phyloP scores from a whole-genome alignment of 257 asterid genomes.

The Galeopsis tetrahit region DNA sequence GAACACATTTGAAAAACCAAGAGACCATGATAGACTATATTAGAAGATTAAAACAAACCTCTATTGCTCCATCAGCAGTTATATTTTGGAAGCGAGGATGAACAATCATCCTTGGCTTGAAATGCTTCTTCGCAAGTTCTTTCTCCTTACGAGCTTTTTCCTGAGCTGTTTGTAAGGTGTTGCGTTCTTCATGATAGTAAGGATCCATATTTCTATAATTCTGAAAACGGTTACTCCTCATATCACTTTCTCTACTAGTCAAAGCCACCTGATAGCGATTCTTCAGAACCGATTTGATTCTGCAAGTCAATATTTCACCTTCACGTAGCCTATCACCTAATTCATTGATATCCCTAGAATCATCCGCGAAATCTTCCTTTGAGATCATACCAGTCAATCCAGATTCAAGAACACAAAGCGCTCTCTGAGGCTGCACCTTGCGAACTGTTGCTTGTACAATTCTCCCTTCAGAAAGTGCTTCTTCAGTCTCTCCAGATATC shows the following conservation, averaged over 20 bases:
- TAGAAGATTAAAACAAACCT: conserved; percentile 50
- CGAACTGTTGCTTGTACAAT: conserved; percentile 91
- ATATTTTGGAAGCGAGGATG: conserved; percentile 90
- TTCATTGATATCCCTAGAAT: conserved; percentile 70
- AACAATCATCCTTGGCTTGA: conserved; percentile 91
- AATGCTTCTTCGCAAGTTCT: conserved; percentile 86
- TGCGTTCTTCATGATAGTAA: conserved; percentile 78
- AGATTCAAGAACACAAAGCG: conserved; percentile 76
- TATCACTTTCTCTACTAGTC: conserved; percentile 77
- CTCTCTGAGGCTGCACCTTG: conserved; percentile 81
- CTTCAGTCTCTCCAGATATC: conserved; percentile 94
- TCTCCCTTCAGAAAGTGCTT: conserved; percentile 86
- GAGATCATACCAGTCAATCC: conserved; percentile 83
- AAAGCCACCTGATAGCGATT: conserved; percentile 85
- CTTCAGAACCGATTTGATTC: conserved; percentile 78
- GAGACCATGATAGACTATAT: conserved; percentile 6
- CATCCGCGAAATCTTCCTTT: conserved; percentile 83
- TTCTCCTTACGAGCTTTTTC: conserved; percentile 80
- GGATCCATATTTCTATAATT: conserved; percentile 60
- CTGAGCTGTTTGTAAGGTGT: conserved; percentile 51
- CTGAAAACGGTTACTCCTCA: conserved; percentile 63
- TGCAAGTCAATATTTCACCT: conserved; percentile 83
- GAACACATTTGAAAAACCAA: conserved; percentile 14
- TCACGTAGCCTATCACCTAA: conserved; percentile 76
- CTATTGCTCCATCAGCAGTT: conserved; percentile 81